Percentiles rank a stretch among this genome's conserved stretches.
Evolutionary conservation across 1,139 yeast genomes (phyloP).

Genomic region (Zygosaccharomyces sapae): DNA sequence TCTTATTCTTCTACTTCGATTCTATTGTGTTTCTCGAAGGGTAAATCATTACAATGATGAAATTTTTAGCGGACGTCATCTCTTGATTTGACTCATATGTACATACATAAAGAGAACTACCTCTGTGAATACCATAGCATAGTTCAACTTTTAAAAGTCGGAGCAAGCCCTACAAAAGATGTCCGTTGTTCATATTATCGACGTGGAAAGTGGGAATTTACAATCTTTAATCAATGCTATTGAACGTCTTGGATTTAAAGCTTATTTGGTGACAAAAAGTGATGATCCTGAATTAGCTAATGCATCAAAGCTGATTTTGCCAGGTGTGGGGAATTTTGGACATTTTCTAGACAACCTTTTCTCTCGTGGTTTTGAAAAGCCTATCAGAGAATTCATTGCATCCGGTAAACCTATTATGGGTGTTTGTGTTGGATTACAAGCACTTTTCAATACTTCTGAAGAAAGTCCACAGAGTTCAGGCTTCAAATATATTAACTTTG

Average conservation of each 20-base stretch:
- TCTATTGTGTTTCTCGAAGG: not conserved
- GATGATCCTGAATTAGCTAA: conserved; percentile 43
- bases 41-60: too few species aligned
- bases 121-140: not conserved
- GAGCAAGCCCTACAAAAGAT: conserved; percentile 9
- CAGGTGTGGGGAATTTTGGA: conserved; percentile 96
- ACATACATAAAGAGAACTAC: too few species aligned
- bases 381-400: conserved; percentile 58
- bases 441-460: conserved; percentile 68
- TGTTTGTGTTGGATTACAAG: conserved; percentile 91
- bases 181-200: conserved; percentile 65
- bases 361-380: conserved; percentile 58
- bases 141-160: too few species aligned
- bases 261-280: conserved; percentile 47
- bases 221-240: conserved; percentile 87
- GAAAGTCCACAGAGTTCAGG: conserved; percentile 69
- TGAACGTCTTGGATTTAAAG: conserved; percentile 65
- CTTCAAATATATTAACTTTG: conserved; percentile 47
- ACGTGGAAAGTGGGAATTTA: conserved; percentile 92
- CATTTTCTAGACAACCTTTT: conserved; percentile 76
- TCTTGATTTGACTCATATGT: not conserved
- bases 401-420: conserved; percentile 89
- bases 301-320: conserved; percentile 62
- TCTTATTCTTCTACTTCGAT: too few species aligned
- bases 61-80: not conserved